Evolutionary conservation across 306 rosid species (phyloP).

Genomic region (Alnus rubra): DNA sequence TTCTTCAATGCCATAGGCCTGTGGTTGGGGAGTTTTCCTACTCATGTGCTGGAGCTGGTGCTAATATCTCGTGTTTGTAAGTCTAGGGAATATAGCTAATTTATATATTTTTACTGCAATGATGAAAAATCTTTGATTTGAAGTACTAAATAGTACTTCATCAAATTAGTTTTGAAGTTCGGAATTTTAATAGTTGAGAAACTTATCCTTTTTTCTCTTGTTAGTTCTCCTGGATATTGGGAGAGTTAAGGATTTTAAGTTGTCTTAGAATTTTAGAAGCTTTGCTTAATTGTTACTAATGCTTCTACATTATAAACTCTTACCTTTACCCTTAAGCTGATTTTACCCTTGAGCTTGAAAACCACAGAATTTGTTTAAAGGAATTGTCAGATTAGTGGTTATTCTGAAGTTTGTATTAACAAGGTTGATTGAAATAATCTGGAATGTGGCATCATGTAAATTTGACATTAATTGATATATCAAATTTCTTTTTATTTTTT

Average conservation of each 20-base stretch:
- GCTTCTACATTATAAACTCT: no score
- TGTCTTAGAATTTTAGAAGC: neutral
- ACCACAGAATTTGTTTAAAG: neutral
- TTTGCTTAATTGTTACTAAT: no score
- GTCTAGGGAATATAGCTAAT: neutral
- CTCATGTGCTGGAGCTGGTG: constrained; percentile 23
- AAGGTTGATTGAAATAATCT: neutral
- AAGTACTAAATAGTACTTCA: neutral
- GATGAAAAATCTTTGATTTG: neutral
- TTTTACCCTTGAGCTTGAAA: neutral
- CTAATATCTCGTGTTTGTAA: constrained; percentile 7
- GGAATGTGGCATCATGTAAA: neutral
- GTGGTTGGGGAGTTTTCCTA: constrained; percentile 70
- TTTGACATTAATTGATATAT: neutral
- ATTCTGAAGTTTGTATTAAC: no score
- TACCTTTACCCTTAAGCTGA: neutral
- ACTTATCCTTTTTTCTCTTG: neutral
- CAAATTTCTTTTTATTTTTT: no score
- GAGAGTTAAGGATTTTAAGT: neutral
- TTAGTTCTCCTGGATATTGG: no score
- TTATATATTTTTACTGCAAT: neutral
- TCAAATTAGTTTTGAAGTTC: neutral
- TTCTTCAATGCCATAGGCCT: constrained; percentile 73
- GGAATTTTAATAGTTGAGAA: neutral
- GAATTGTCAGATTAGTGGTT: neutral